These are phyloP conservation scores for Saccharomyces hybrid DNA, from an alignment of 1,139 yeast genomes.

Conservation along the genomic window DNA sequence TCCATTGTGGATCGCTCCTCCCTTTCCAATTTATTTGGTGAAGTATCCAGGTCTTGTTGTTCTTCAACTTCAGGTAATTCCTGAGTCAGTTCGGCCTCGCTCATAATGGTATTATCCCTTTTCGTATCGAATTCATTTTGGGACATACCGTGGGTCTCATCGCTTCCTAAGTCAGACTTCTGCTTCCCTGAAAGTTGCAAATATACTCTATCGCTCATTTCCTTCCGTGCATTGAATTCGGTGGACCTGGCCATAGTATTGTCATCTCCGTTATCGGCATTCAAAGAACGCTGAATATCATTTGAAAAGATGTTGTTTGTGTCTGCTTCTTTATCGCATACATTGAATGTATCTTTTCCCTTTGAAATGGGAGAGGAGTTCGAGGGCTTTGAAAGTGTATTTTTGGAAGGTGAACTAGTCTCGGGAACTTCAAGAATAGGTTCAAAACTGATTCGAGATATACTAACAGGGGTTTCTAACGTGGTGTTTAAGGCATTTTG, in stretches of 20 bases:
- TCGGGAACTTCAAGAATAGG: constrained; percentile 16
- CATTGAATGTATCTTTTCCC: neutral
- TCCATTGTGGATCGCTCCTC: neutral
- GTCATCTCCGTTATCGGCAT: neutral
- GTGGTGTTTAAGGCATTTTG: constrained; percentile 3
- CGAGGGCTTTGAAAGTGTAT: constrained; percentile 2
- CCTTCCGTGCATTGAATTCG: neutral
- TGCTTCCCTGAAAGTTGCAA: constrained; percentile 4
- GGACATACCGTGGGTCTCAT: neutral
- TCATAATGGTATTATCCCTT: constrained; percentile 11
- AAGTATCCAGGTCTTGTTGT: neutral
- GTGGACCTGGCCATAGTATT: neutral
- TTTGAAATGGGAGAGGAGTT: constrained; percentile 8
- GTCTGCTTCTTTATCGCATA: neutral
- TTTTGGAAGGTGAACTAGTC: constrained; percentile 19
- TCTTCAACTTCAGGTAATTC: constrained; percentile 29
- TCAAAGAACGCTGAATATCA: neutral
- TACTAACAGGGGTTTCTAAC: constrained; percentile 7
- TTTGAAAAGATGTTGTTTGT: neutral
- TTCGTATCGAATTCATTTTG: constrained; percentile 3
- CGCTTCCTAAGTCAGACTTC: constrained; percentile 1
- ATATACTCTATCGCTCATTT: constrained; percentile 6
- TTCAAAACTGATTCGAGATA: constrained; percentile 5
- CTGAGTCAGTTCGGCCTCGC: constrained; percentile 28
- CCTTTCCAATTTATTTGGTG: neutral